Conservation (phyloP, 2,329 filamentous ascomycete species). For the Diaporthe capsici region DNA sequence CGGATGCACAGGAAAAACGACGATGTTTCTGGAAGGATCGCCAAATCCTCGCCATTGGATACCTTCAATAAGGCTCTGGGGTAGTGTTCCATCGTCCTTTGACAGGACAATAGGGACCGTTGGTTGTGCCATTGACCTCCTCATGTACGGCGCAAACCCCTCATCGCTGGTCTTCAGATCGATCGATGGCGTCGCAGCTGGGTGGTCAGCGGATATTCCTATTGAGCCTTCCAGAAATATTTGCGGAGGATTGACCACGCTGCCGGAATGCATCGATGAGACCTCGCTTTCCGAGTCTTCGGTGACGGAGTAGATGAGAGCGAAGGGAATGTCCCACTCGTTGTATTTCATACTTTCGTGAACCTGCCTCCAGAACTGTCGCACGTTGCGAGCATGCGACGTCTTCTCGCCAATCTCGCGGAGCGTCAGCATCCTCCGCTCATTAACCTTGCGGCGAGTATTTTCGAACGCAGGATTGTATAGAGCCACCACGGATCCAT, state of each 20-base stretch:
- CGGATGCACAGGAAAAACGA: conserved; percentile 84
- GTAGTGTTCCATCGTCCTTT: conserved; percentile 76
- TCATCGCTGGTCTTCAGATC: conserved; percentile 79
- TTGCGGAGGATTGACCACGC: conserved; percentile 71
- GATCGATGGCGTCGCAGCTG: conserved; percentile 70
- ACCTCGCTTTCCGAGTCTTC: conserved; percentile 81
- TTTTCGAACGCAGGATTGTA: conserved; percentile 89
- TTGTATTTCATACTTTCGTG: conserved; percentile 79
- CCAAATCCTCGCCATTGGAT: conserved; percentile 80
- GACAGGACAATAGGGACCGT: conserved; percentile 78
- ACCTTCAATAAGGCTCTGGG: conserved; percentile 73
- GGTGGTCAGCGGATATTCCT: conserved; percentile 76
- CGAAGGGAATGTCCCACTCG: conserved; percentile 82
- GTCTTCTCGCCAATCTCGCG: conserved; percentile 84
- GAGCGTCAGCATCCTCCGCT: conserved; percentile 83
- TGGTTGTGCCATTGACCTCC: conserved; percentile 78
- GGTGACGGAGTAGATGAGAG: conserved; percentile 80
- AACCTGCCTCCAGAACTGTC: conserved; percentile 81
- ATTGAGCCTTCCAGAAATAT: conserved; percentile 80
- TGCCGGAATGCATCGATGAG: conserved; percentile 79
- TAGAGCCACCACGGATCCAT: conserved; percentile 81
- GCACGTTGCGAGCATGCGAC: conserved; percentile 78
- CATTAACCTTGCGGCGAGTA: conserved; percentile 82
- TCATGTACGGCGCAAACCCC: conserved; percentile 82
- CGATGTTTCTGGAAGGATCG: conserved; percentile 77